Conservation (phyloP, 2,329 filamentous ascomycete genomes). For the Metarhizium brunneum region DNA sequence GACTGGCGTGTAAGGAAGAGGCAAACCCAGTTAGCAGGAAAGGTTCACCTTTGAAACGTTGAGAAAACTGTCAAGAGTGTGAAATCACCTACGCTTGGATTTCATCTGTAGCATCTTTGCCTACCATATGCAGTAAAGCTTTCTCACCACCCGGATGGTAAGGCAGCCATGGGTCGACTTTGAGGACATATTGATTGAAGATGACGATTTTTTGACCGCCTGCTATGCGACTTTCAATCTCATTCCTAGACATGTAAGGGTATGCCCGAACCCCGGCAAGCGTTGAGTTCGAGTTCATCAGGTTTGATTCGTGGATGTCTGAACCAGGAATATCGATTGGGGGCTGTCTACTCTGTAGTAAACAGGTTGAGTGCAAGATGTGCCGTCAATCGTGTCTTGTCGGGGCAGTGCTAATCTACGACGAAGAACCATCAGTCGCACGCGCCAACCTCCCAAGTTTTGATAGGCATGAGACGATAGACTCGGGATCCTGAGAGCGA, state of each 20-base stretch:
- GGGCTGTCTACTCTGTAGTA: no score
- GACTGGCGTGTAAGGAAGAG: constrained; percentile 34
- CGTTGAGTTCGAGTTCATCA: not conserved
- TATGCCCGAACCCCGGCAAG: constrained; percentile 11
- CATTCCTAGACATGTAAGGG: constrained; percentile 28
- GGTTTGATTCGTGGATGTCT: not conserved
- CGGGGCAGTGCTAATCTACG: no score
- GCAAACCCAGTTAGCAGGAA: not conserved
- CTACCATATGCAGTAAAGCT: constrained; percentile 87
- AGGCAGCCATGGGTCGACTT: constrained; percentile 77
- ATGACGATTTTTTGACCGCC: constrained; percentile 74
- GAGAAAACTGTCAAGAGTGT: constrained; percentile 11
- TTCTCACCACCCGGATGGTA: constrained; percentile 91
- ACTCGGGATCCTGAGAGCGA: not conserved
- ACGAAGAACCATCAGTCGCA: no score
- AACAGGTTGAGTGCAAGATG: no score
- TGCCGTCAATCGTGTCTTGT: no score
- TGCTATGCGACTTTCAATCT: constrained; percentile 66
- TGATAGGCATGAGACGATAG: no score
- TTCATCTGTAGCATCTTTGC: constrained; percentile 89
- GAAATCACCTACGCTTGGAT: constrained; percentile 62
- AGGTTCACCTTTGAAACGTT: not conserved
- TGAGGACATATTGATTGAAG: constrained; percentile 70
- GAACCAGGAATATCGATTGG: no score
- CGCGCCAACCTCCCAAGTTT: no score